Evolutionary conservation across 495 filamentous ascomycete species (phyloP).

Genomic region (Bryoglossum gracile): DNA sequence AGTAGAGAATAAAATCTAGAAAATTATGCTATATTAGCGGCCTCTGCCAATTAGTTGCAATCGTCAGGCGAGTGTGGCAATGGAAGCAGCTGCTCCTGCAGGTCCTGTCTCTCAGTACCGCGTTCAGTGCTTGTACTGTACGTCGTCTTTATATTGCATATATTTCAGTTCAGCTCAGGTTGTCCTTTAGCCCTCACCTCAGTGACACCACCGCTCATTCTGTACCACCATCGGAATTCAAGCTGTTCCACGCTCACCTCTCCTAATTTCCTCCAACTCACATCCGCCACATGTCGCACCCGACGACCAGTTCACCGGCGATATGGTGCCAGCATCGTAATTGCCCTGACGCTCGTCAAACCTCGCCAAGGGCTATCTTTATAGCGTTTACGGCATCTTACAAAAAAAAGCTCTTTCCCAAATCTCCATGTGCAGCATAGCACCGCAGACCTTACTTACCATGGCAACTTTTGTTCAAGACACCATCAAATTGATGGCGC

Average conservation of each 20-base stretch:
- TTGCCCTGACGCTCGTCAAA: neutral
- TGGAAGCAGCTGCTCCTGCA: too few species aligned
- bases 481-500: constrained; percentile 7
- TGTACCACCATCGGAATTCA: too few species aligned
- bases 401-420: neutral
- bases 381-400: neutral
- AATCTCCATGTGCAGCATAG: neutral
- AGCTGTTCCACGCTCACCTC: neutral
- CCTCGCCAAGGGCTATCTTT: neutral
- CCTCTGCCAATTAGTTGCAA: too few species aligned
- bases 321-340: neutral
- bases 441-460: neutral
- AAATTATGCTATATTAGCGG: too few species aligned
- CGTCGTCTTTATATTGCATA: too few species aligned
- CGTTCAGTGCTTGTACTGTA: too few species aligned
- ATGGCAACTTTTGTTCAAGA: constrained; percentile 4
- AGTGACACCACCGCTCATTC: too few species aligned
- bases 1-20: too few species aligned
- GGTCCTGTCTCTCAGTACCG: too few species aligned
- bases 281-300: neutral
- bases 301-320: neutral
- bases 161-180: too few species aligned
- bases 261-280: neutral
- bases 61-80: too few species aligned
- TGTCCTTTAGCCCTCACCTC: too few species aligned